A percentile compares a stretch with the other conserved stretches of the same genome.
Evolutionary conservation across 208 protist genomes (phyloP).

Genomic region (Tritrichomonas foetus): DNA sequence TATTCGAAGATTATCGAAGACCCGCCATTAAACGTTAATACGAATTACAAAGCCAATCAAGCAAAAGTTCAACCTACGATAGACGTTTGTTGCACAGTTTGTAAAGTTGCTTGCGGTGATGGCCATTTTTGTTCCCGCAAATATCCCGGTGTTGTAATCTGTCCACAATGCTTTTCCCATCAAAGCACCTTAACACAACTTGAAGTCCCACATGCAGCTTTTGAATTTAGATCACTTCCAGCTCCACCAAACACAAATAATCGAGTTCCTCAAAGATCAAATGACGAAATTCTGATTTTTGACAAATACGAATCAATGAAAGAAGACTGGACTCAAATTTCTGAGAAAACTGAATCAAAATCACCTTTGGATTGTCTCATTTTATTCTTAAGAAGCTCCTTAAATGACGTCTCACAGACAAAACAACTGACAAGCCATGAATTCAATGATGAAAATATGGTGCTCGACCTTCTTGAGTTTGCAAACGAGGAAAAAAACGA

Average conservation of each 20-base stretch:
- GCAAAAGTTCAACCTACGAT: not conserved
- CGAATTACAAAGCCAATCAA: not conserved
- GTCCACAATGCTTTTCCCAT: slow-evolving; percentile 8
- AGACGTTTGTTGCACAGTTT: not conserved
- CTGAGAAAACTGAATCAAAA: not conserved
- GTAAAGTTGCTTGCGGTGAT: not conserved
- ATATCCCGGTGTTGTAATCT: slow-evolving; percentile 29
- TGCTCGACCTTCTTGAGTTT: not conserved
- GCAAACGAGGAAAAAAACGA: not conserved
- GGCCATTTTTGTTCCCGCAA: not conserved
- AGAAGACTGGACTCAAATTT: not conserved
- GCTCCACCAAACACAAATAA: not conserved
- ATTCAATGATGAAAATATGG: not conserved
- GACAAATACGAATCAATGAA: not conserved
- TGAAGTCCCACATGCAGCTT: not conserved
- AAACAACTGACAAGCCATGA: not conserved
- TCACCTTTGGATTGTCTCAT: not conserved
- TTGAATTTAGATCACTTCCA: not conserved
- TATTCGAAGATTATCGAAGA: not conserved
- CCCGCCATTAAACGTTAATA: not conserved
- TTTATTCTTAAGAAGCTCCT: not conserved
- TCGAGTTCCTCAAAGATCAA: not conserved
- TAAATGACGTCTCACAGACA: not conserved
- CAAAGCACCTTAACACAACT: not conserved
- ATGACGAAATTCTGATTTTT: not conserved